phyloP scores from a whole-genome alignment of 306 rosid genomes.

The Vigna radiata region DNA sequence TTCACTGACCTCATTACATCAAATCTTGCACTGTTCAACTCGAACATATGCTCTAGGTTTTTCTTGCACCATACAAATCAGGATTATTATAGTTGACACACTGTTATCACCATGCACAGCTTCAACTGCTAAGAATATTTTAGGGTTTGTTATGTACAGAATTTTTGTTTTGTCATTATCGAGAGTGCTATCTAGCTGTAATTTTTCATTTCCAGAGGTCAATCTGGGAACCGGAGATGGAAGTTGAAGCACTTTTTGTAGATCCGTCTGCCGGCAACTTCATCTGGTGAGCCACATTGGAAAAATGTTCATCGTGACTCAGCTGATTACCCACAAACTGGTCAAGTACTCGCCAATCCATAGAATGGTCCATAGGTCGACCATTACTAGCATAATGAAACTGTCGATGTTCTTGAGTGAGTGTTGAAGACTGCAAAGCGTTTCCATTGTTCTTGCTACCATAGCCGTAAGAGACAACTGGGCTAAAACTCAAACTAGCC shows the following conservation, averaged over 20 bases:
- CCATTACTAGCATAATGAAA: constrained; percentile 45
- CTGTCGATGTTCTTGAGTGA: constrained; percentile 52
- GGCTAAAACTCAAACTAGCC: constrained; percentile 28
- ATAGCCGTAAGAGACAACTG: constrained; percentile 43
- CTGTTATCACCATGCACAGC: constrained; percentile 13
- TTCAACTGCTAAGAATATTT: constrained; percentile 32
- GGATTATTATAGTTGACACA: constrained; percentile 27
- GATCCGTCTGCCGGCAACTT: constrained; percentile 50
- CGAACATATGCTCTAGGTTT: constrained; percentile 7
- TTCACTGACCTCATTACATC: constrained; percentile 35
- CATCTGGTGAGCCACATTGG: constrained; percentile 53
- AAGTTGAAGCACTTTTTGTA: constrained; percentile 58
- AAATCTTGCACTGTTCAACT: constrained; percentile 17
- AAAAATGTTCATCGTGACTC: constrained; percentile 58
- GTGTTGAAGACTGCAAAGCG: constrained; percentile 52
- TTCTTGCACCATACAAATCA: constrained; percentile 23
- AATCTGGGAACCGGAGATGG: constrained; percentile 70
- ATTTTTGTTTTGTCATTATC: constrained; percentile 28
- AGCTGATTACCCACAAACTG: constrained; percentile 84
- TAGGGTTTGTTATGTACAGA: constrained; percentile 61
- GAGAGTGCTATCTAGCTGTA: constrained; percentile 32
- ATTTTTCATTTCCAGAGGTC: constrained; percentile 76
- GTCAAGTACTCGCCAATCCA: constrained; percentile 83
- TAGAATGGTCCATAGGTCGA: constrained; percentile 62
- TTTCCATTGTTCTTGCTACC: constrained; percentile 44